Percentiles rank a stretch among this genome's conserved stretches.
Evolutionary conservation across 129 eudicot species (phyloP).

Genomic region (Saussurea involucrata): DNA sequence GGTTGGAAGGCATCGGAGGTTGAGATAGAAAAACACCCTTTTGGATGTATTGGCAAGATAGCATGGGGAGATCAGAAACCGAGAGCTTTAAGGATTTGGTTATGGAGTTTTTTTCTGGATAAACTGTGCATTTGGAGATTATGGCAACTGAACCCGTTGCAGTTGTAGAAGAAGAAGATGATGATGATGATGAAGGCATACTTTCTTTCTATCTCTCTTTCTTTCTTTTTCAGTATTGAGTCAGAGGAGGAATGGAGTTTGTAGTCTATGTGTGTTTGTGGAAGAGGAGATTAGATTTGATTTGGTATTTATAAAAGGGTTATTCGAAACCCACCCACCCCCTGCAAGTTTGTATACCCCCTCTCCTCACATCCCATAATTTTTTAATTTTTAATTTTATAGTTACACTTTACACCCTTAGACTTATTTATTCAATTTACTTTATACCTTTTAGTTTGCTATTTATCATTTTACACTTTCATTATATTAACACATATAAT

Average conservation of each 20-base stretch:
- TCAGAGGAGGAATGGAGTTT: not conserved
- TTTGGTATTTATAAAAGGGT: conserved; percentile 30
- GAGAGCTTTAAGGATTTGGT: conserved; percentile 62
- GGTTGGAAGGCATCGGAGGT: conserved; percentile 31
- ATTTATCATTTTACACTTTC: no score
- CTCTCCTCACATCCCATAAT: no score
- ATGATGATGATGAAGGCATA: conserved; percentile 36
- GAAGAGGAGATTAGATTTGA: conserved; percentile 9
- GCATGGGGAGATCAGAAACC: conserved; percentile 88
- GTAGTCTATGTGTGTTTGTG: conserved; percentile 12
- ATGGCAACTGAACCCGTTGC: conserved; percentile 31
- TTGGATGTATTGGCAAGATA: conserved; percentile 86
- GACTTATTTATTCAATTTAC: no score
- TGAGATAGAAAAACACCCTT: conserved; percentile 63
- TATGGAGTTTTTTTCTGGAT: conserved; percentile 45
- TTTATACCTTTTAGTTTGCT: no score
- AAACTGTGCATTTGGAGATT: conserved; percentile 62
- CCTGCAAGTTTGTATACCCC: no score
- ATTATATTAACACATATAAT: no score
- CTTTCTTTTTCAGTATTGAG: not conserved
- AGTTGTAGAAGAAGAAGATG: conserved; percentile 30
- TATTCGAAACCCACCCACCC: no score
- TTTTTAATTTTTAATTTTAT: no score
- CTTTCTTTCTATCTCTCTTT: not conserved
- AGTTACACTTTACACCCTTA: no score